A percentile compares a stretch with the other conserved stretches of the same genome.
These are phyloP conservation scores for Phialemonium atrogriseum DNA, from an alignment of 2,329 filamentous ascomycete species.

Conservation along the genomic window DNA sequence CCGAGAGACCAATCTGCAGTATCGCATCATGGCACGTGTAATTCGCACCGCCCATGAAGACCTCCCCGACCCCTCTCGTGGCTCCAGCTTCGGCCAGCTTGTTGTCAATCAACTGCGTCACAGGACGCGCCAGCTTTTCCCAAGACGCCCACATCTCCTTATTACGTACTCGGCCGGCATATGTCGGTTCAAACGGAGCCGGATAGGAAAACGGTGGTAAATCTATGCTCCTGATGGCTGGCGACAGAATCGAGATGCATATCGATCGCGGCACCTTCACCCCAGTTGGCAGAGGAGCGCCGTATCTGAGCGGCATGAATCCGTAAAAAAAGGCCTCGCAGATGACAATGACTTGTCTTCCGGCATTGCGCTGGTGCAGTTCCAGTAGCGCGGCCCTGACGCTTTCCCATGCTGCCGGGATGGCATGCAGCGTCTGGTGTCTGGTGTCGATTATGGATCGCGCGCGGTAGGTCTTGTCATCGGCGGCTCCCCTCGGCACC, in stretches of 20 bases:
- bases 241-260: slow-evolving; percentile 28
- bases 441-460: slow-evolving; percentile 21
- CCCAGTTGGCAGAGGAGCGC: slow-evolving; percentile 16
- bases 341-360: slow-evolving; percentile 19
- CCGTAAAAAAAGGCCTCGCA: slow-evolving; percentile 27
- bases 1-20: slow-evolving; percentile 26
- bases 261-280: slow-evolving; percentile 13
- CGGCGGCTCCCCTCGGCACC: no score
- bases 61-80: slow-evolving; percentile 6
- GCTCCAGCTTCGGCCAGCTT: slow-evolving; percentile 22
- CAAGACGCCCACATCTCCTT: slow-evolving; percentile 22
- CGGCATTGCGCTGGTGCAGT: slow-evolving; percentile 13
- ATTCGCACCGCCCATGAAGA: slow-evolving; percentile 24
- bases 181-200: slow-evolving; percentile 20
- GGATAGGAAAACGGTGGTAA: slow-evolving; percentile 24
- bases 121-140: slow-evolving; percentile 11
- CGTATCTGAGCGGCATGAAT: slow-evolving; percentile 22
- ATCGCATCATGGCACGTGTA: slow-evolving; percentile 25
- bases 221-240: slow-evolving; percentile 24
- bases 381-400: slow-evolving; percentile 17
- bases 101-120: slow-evolving; percentile 18
- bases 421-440: slow-evolving; percentile 21
- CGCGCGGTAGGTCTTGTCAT: slow-evolving; percentile 15
- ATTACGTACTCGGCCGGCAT: slow-evolving; percentile 16
- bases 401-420: slow-evolving; percentile 24